Evolutionary conservation across 2,329 filamentous ascomycete genomes (phyloP).

Genomic region (Ceratocystis cubensis): DNA sequence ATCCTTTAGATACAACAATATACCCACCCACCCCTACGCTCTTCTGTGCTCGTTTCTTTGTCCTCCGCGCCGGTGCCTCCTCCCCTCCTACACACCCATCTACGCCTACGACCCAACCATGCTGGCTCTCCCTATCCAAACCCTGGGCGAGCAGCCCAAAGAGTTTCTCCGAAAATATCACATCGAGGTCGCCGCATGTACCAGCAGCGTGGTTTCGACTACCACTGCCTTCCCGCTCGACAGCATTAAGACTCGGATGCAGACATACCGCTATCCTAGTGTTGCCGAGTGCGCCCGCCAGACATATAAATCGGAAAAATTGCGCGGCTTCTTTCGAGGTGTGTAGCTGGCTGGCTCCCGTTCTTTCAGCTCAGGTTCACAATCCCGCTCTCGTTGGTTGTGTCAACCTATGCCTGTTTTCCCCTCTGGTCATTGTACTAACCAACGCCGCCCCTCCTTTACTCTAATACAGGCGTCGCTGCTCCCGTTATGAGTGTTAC

Average conservation of each 20-base stretch:
- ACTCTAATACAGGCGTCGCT: conserved; percentile 45
- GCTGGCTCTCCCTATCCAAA: conserved; percentile 15
- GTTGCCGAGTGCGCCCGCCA: conserved; percentile 62
- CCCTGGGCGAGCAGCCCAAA: conserved; percentile 18
- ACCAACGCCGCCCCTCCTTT: not conserved
- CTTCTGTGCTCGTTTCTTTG: not conserved
- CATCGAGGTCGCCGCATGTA: conserved; percentile 66
- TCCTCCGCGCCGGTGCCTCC: not conserved
- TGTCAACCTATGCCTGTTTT: not conserved
- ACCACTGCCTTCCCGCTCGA: conserved; percentile 74
- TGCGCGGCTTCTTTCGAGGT: conserved; percentile 72
- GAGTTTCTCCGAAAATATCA: conserved; percentile 40
- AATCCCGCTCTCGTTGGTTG: not conserved
- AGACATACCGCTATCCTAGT: conserved; percentile 67
- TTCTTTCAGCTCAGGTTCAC: not conserved
- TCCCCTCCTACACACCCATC: not conserved
- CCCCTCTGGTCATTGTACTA: conserved; percentile 3
- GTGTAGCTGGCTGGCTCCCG: conserved; percentile 25
- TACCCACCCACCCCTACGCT: not conserved
- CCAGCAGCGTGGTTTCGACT: conserved; percentile 66
- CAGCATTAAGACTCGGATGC: conserved; percentile 82
- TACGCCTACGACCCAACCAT: conserved; percentile 13
- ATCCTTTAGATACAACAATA: not conserved
- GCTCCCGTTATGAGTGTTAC: conserved; percentile 72
- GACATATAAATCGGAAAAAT: conserved; percentile 62